These are phyloP conservation scores for Plasmodium fragile DNA, from an alignment of 169 alveolate species.

Conservation along the genomic window DNA sequence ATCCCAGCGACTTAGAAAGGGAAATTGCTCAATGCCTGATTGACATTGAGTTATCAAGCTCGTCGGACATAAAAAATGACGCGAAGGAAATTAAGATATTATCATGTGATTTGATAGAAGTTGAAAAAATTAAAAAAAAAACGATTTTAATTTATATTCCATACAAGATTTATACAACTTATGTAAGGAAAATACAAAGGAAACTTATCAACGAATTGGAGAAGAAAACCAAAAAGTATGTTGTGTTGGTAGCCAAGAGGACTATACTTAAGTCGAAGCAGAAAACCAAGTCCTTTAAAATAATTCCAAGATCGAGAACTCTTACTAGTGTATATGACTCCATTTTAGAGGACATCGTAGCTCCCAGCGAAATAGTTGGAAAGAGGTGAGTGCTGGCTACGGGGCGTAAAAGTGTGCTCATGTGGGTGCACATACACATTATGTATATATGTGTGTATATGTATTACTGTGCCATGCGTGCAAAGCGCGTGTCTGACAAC, in stretches of 20 bases:
- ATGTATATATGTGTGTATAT: not conserved
- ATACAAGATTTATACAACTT: constrained; percentile 87
- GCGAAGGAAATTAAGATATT: constrained; percentile 87
- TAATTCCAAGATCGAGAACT: constrained; percentile 96
- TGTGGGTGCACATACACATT: constrained; percentile 5
- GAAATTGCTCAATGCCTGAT: constrained; percentile 90
- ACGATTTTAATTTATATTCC: constrained; percentile 93
- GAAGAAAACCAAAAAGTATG: constrained; percentile 95
- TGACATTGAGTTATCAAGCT: constrained; percentile 88
- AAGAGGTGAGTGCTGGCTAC: constrained; percentile 80
- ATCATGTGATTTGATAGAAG: constrained; percentile 88
- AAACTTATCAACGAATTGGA: constrained; percentile 94
- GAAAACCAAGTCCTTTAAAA: constrained; percentile 89
- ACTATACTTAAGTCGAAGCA: constrained; percentile 91
- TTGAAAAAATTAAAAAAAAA: constrained; percentile 88
- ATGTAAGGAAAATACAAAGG: constrained; percentile 91
- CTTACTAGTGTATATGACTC: constrained; percentile 97
- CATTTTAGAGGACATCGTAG: constrained; percentile 95
- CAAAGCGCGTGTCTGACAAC: not conserved
- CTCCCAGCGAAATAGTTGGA: constrained; percentile 95
- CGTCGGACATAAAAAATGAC: constrained; percentile 89
- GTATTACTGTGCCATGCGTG: not conserved
- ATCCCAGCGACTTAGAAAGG: constrained; percentile 86
- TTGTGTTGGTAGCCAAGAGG: constrained; percentile 93
- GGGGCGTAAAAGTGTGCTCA: not conserved